Percentiles rank a stretch among this genome's conserved stretches.
Conservation (phyloP, 2,329 filamentous ascomycete genomes). For the Fusarium sp. region DNA sequence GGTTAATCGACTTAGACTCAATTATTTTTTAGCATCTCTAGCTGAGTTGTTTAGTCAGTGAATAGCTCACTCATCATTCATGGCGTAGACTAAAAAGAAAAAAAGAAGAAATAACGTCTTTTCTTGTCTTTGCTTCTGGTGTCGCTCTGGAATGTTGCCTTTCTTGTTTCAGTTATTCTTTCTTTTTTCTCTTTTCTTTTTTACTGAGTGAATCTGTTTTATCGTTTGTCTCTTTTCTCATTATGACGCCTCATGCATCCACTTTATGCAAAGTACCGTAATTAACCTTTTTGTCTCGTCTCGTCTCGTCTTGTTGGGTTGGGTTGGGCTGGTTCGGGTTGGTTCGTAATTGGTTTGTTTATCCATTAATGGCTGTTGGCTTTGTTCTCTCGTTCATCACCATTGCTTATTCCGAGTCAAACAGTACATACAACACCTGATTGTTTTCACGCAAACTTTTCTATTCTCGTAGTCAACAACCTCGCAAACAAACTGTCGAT, state of each 20-base stretch:
- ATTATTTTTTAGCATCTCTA: not conserved
- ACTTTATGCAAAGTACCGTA: conserved; percentile 29
- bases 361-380: not conserved
- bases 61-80: not conserved
- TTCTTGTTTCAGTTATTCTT: conserved; percentile 7
- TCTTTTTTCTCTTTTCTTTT: not conserved
- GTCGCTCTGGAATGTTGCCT: conserved; percentile 34
- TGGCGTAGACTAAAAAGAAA: not conserved
- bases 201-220: not conserved
- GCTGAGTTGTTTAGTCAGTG: not conserved
- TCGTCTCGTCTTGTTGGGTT: not conserved
- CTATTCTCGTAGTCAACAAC: not conserved
- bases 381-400: conserved; percentile 14
- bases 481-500: conserved; percentile 8
- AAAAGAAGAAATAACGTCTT: not conserved
- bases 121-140: conserved; percentile 22
- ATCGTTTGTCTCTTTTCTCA: conserved; percentile 25
- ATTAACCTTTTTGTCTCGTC: conserved; percentile 3
- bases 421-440: not conserved
- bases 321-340: not conserved
- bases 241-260: conserved; percentile 19
- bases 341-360: not conserved
- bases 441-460: conserved; percentile 8
- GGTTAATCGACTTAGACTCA: not conserved
- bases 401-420: conserved; percentile 12